phyloP scores from a whole-genome alignment of 2,329 filamentous ascomycete genomes.

The Scolecobasidium constrictum region DNA sequence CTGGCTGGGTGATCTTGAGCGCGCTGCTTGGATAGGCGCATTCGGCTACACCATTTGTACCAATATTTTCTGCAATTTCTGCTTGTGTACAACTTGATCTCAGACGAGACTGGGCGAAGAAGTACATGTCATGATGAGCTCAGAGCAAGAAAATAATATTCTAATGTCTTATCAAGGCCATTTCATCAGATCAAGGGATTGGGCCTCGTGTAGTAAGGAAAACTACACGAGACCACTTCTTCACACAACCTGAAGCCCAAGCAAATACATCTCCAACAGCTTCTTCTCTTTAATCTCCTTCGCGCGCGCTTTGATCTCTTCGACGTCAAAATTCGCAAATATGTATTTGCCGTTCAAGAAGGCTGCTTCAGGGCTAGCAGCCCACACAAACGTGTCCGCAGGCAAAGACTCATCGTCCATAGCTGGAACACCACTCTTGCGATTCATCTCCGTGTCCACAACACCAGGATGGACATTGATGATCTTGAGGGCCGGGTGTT shows the following conservation, averaged over 20 bases:
- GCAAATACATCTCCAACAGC: background rate
- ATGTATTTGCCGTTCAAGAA: too few species aligned
- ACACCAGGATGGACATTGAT: slow-evolving; percentile 24
- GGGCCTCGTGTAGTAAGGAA: background rate
- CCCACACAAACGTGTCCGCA: too few species aligned
- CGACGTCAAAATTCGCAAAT: too few species aligned
- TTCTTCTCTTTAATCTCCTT: too few species aligned
- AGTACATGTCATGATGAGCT: background rate
- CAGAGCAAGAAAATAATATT: background rate
- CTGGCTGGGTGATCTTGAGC: slow-evolving; percentile 25
- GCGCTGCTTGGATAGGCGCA: slow-evolving; percentile 22
- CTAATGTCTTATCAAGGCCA: background rate
- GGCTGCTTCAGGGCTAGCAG: too few species aligned
- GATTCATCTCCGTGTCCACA: slow-evolving; percentile 22
- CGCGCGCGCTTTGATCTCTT: too few species aligned
- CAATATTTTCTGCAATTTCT: background rate
- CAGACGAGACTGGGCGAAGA: background rate
- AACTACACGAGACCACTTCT: background rate
- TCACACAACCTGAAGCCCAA: background rate
- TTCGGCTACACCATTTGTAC: background rate
- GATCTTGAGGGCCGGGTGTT: slow-evolving; percentile 23
- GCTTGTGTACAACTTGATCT: background rate
- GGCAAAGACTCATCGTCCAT: too few species aligned
- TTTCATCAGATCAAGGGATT: background rate
- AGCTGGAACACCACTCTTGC: background rate